phyloP scores from a whole-genome alignment of 129 eudicot species.

The Saussurea involucrata region DNA sequence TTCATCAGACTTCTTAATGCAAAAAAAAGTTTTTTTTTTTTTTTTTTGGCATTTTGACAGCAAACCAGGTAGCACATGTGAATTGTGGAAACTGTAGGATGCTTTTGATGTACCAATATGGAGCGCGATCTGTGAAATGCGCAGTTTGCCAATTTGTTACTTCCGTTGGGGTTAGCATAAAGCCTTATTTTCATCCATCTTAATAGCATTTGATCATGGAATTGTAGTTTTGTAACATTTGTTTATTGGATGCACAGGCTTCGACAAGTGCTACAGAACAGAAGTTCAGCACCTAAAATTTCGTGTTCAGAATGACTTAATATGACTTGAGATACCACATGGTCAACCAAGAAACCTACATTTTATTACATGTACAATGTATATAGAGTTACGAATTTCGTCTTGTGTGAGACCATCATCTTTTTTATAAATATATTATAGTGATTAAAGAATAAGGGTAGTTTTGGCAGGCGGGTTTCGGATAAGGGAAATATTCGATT shows the following conservation, averaged over 20 bases:
- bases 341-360: conserved; percentile 21
- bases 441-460: conserved; percentile 30
- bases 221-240: not conserved
- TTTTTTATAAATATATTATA: conserved; percentile 23
- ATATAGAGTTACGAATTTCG: conserved; percentile 52
- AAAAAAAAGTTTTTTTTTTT: too few relatives aligned
- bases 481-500: conserved; percentile 18
- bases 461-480: conserved; percentile 17
- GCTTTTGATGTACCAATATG: conserved; percentile 81
- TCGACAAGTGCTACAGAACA: conserved; percentile 62
- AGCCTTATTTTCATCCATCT: not conserved
- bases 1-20: not conserved
- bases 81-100: conserved; percentile 77
- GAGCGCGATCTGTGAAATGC: conserved; percentile 78
- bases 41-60: conserved; percentile 34
- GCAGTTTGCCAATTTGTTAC: conserved; percentile 82
- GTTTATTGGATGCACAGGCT: conserved; percentile 45
- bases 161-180: conserved; percentile 59
- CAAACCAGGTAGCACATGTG: conserved; percentile 90
- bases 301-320: conserved; percentile 23
- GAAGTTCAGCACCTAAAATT: conserved; percentile 50
- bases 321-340: conserved; percentile 16
- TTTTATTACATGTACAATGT: conserved; percentile 30
- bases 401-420: conserved; percentile 20
- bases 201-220: too few relatives aligned